A percentile compares a stretch with the other conserved stretches of the same genome.
Evolutionary conservation across 306 rosid species (phyloP).

Genomic region (Acacia acuminata): DNA sequence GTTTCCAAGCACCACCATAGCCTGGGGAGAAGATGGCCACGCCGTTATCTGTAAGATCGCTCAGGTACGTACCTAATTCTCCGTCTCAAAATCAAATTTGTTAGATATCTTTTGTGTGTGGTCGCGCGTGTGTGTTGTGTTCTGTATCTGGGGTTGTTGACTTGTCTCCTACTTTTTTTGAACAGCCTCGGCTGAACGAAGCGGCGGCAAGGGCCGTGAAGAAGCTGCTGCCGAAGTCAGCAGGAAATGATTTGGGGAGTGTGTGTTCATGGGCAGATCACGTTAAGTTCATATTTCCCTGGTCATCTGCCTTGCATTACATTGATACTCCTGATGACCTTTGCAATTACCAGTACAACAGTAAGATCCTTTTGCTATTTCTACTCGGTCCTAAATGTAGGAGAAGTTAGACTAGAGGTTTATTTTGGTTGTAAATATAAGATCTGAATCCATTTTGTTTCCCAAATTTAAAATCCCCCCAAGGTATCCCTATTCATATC

Average conservation of each 20-base stretch:
- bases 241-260: slow-evolving; percentile 54
- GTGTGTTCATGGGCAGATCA: slow-evolving; percentile 80
- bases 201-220: slow-evolving; percentile 64
- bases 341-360: slow-evolving; percentile 53
- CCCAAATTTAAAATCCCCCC: too few relatives aligned
- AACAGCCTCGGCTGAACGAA: slow-evolving; percentile 55
- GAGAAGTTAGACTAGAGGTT: too few relatives aligned
- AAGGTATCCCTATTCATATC: too few relatives aligned
- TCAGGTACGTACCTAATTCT: slow-evolving; percentile 42
- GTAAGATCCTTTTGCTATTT: slow-evolving; percentile 40
- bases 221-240: slow-evolving; percentile 59
- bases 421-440: too few relatives aligned
- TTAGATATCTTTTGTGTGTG: neutral
- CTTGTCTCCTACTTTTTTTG: neutral
- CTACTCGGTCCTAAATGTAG: neutral
- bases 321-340: slow-evolving; percentile 68
- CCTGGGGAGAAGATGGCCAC: slow-evolving; percentile 86
- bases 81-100: neutral
- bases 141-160: neutral
- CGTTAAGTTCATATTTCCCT: slow-evolving; percentile 49
- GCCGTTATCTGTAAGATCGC: slow-evolving; percentile 66
- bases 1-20: slow-evolving; percentile 44
- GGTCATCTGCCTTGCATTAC: slow-evolving; percentile 85
- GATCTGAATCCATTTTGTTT: too few relatives aligned
- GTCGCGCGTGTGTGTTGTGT: neutral